Evolutionary conservation across 179 eudicot species (phyloP).

Genomic region (Vitellaria paradoxa): DNA sequence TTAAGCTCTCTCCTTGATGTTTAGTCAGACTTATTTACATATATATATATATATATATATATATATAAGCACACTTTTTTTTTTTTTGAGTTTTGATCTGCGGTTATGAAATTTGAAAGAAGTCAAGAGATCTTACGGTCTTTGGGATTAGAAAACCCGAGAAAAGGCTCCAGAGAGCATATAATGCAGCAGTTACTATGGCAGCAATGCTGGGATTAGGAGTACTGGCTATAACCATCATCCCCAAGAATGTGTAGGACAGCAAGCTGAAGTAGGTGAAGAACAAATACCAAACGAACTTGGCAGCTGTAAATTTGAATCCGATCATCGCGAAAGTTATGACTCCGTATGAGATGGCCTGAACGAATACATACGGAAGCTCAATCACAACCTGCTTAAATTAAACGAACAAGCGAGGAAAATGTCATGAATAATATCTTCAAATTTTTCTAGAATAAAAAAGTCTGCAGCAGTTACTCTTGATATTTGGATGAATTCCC

Average conservation of each 20-base stretch:
- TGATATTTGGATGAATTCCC: conserved; percentile 24
- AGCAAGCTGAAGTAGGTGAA: conserved; percentile 72
- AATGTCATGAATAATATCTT: conserved; percentile 13
- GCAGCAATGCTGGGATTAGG: conserved; percentile 64
- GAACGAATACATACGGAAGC: conserved; percentile 57
- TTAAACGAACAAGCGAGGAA: conserved; percentile 19
- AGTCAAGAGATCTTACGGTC: conserved; percentile 38
- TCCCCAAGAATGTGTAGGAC: conserved; percentile 76
- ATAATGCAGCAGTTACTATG: conserved; percentile 56
- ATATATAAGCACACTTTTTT: too few relatives aligned
- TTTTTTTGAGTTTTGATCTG: too few relatives aligned
- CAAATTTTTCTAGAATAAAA: neutral
- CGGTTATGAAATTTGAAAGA: conserved; percentile 6
- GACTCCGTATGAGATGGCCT: conserved; percentile 50
- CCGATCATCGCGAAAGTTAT: conserved; percentile 74
- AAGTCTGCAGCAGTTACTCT: conserved; percentile 22
- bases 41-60: too few relatives aligned
- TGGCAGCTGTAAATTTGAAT: conserved; percentile 58
- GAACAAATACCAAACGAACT: conserved; percentile 70
- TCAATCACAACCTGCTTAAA: conserved; percentile 53
- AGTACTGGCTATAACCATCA: conserved; percentile 72
- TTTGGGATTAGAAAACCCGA: conserved; percentile 68
- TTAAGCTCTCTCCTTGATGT: conserved; percentile 12
- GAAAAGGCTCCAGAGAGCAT: conserved; percentile 71
- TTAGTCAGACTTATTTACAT: too few relatives aligned